Base-by-base conservation (phyloP, 2,329 filamentous ascomycete genomes). In the Penicillium sp. region DNA sequence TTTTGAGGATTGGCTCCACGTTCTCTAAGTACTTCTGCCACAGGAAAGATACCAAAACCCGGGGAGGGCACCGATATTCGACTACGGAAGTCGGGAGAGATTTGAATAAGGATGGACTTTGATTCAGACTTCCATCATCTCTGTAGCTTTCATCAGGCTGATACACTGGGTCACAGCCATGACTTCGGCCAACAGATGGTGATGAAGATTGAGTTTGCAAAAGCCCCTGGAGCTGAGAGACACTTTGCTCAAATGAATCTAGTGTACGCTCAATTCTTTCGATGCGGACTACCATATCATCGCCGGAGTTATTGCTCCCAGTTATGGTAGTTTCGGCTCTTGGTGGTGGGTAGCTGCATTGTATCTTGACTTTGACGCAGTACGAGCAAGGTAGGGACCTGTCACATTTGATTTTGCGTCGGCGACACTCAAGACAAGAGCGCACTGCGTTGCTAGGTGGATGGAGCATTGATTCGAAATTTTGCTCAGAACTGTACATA, bases 1-100 rank as follows among this genome's bases (percentile, higher is more conserved):
- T 73, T 60, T 84, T 85, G 60, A 84, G 71, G 3, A 85, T 64
- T 0, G 82, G 81, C 65, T 85, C 82, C 16, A 85, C 80, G 10
- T 50, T 50, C 15, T 65, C 62, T 21, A 68, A 21, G 36, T 64
- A 68, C 27, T 33, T 60, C 41, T 67, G 65, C 66, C 63, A 68
- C 7, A 66, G 53, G 7, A 55, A 55, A 4, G 50, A 49, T 25
- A 62, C 51, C 4, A 36, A 39, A 15, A 50, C 11, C 2, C 54
- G 43, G 16, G 54, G 50, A 31, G 60, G 60, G 10, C 50, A 25
- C 33, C 16, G n/a, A 40, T 5, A 33, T 33, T 40, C 46, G 9
- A 36, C 15, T n/a, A 6, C 33, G 2, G 46, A 13, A 25, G 19
- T n/a, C 21, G 31, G 10, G 16, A 27, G 19, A 16, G 13, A 4